Percentiles rank a stretch among this genome's conserved stretches.
phyloP scores from a whole-genome alignment of 352 stramenopile species.

The Phytopythium vexans region DNA sequence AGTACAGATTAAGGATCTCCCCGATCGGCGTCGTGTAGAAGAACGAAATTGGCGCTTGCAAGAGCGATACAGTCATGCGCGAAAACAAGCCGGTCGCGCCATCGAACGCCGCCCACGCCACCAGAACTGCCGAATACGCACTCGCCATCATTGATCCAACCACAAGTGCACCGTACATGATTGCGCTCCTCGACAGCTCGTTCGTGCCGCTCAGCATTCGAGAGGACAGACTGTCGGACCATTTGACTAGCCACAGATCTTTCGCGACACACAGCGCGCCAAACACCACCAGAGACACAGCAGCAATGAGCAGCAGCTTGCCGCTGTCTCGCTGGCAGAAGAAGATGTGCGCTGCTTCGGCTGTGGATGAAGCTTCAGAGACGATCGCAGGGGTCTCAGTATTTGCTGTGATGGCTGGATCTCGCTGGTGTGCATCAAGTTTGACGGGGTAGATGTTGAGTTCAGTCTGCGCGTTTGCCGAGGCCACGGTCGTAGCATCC shows the following conservation, averaged over 20 bases:
- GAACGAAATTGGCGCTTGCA: conserved; percentile 39
- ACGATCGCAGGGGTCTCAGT: too few relatives aligned
- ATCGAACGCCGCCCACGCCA: conserved; percentile 24
- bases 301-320: conserved; percentile 15
- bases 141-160: conserved; percentile 28
- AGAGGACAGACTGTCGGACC: conserved; percentile 15
- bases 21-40: conserved; percentile 43
- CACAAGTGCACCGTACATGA: conserved; percentile 31
- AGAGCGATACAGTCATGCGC: conserved; percentile 37
- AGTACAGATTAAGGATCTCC: conserved; percentile 42
- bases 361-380: too few relatives aligned
- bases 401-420: too few relatives aligned
- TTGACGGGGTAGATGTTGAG: too few relatives aligned
- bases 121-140: conserved; percentile 27
- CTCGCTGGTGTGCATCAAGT: too few relatives aligned
- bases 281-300: conserved; percentile 27
- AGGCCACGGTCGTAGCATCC: too few relatives aligned
- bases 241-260: conserved; percentile 35
- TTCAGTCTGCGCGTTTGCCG: too few relatives aligned
- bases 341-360: too few relatives aligned
- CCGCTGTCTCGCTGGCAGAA: conserved; percentile 12
- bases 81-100: conserved; percentile 32
- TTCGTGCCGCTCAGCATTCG: too few relatives aligned
- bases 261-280: conserved; percentile 20
- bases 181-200: conserved; percentile 20